phyloP scores from a whole-genome alignment of 1,284 basidiomycete genomes.

The Abortiporus biennis region DNA sequence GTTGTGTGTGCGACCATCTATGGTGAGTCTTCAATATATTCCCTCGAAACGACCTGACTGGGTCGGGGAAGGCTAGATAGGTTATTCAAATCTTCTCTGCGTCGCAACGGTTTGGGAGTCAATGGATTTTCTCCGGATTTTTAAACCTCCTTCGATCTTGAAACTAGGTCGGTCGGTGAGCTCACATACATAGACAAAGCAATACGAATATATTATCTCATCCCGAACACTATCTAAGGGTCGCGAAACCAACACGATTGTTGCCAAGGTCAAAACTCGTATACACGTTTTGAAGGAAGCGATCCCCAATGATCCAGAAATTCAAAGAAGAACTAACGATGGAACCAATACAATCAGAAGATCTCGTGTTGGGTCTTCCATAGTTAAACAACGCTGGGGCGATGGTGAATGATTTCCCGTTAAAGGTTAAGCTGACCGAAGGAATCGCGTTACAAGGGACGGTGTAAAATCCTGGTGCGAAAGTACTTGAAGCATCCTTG shows the following conservation, averaged over 20 bases:
- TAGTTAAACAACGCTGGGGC: constrained; percentile 5
- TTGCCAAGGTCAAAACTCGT: neutral
- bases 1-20: no score
- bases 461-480: constrained; percentile 15
- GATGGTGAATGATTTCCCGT: constrained; percentile 13
- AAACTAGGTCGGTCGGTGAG: no score
- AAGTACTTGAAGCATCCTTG: constrained; percentile 6
- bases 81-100: no score
- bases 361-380: neutral
- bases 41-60: no score
- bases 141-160: no score
- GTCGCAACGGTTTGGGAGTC: no score
- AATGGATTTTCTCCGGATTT: no score
- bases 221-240: constrained; percentile 2
- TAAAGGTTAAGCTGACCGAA: constrained; percentile 15
- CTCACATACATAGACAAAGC: no score
- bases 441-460: constrained; percentile 19
- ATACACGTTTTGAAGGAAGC: constrained; percentile 19
- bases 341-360: constrained; percentile 18
- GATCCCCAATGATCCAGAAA: constrained; percentile 22
- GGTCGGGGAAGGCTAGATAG: no score
- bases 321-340: constrained; percentile 11
- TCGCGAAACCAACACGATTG: constrained; percentile 1
- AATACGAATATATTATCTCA: no score
- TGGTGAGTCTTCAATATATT: no score